These are phyloP conservation scores for Rhizophlyctis rosea DNA, from an alignment of 192 early-diverging fungal genomes.

Conservation along the genomic window DNA sequence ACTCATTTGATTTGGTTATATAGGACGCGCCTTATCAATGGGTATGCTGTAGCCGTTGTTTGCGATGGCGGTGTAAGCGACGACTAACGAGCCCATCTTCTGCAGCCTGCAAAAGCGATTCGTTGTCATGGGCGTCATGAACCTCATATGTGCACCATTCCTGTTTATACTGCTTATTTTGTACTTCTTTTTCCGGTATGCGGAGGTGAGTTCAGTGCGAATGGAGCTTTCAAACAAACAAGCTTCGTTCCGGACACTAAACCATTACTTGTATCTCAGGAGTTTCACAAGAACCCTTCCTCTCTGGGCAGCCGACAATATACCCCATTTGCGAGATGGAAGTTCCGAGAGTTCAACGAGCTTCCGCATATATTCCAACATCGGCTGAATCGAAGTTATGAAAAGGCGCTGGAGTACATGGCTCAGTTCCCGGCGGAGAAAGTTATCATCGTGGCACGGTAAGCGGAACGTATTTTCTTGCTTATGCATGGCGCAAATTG, in stretches of 20 bases:
- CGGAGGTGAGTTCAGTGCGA: slow-evolving; percentile 63
- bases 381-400: slow-evolving; percentile 72
- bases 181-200: slow-evolving; percentile 89
- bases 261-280: slow-evolving; percentile 22
- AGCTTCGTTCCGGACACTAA: neutral
- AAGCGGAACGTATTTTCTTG: slow-evolving; percentile 10
- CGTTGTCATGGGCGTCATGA: slow-evolving; percentile 82
- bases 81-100: slow-evolving; percentile 7
- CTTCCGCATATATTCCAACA: slow-evolving; percentile 82
- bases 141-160: slow-evolving; percentile 83
- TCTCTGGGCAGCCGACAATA: slow-evolving; percentile 77
- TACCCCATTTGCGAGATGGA: slow-evolving; percentile 84
- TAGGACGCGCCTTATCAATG: slow-evolving; percentile 50
- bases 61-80: slow-evolving; percentile 4
- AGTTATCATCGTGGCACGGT: slow-evolving; percentile 71
- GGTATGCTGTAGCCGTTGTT: slow-evolving; percentile 38
- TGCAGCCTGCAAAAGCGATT: slow-evolving; percentile 64
- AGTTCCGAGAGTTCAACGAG: slow-evolving; percentile 97
- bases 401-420: slow-evolving; percentile 77
- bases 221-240: neutral
- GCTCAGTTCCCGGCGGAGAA: slow-evolving; percentile 87
- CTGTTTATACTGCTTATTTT: slow-evolving; percentile 76
- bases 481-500: neutral
- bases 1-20: neutral
- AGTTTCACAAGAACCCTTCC: slow-evolving; percentile 73